Conservation (phyloP, 108 stramenopile species). For the Cyclotella sp. region DNA sequence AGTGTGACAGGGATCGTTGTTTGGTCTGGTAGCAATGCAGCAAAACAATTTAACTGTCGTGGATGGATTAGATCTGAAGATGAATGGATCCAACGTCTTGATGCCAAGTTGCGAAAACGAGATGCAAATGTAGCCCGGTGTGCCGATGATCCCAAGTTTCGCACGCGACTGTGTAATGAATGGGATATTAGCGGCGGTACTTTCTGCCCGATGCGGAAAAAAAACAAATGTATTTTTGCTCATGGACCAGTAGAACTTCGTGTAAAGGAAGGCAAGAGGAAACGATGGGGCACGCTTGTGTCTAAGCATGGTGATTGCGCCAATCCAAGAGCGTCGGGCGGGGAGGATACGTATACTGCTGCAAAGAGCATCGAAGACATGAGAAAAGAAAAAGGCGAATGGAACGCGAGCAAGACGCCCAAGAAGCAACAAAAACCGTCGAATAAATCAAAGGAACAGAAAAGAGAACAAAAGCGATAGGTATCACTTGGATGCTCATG, state of each 20-base stretch:
- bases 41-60: constrained; percentile 72
- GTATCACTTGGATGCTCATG: not conserved
- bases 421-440: constrained; percentile 39
- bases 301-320: constrained; percentile 78
- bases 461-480: constrained; percentile 19
- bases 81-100: constrained; percentile 77
- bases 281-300: constrained; percentile 92
- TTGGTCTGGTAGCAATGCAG: constrained; percentile 85
- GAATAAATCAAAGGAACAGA: constrained; percentile 6
- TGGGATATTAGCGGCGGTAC: constrained; percentile 86
- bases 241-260: constrained; percentile 94
- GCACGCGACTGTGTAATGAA: constrained; percentile 94
- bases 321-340: constrained; percentile 87
- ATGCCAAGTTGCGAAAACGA: constrained; percentile 67
- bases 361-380: constrained; percentile 77
- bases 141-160: constrained; percentile 90
- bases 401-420: constrained; percentile 53
- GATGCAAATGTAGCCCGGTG: constrained; percentile 77
- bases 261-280: constrained; percentile 89
- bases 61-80: constrained; percentile 88
- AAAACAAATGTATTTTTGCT: constrained; percentile 94
- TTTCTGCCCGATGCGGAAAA: constrained; percentile 89
- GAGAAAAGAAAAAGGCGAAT: constrained; percentile 85
- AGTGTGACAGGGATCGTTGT: constrained; percentile 75
- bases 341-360: constrained; percentile 91